Evolutionary conservation across 208 protist genomes (phyloP).

Genomic region (Acanthamoeba triangularis): DNA sequence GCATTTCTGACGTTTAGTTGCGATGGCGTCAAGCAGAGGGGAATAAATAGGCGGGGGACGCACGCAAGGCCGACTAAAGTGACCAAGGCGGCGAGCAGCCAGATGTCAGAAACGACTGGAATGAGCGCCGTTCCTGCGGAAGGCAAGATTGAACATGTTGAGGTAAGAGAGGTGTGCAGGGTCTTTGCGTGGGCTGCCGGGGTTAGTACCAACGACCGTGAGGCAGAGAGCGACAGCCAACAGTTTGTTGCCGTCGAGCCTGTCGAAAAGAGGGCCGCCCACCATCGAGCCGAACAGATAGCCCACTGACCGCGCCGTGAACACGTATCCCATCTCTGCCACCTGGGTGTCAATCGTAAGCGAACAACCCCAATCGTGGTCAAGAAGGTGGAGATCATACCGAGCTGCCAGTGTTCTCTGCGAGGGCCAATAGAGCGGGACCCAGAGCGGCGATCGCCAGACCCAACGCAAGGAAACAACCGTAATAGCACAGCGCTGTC

Average conservation of each 20-base stretch:
- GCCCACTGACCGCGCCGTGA: slow-evolving; percentile 47
- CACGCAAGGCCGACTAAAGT: slow-evolving; percentile 39
- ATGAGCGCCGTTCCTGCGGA: slow-evolving; percentile 19
- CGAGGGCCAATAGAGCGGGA: slow-evolving; percentile 20
- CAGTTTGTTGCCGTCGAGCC: slow-evolving; percentile 65
- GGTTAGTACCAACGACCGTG: background rate
- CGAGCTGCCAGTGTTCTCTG: slow-evolving; percentile 53
- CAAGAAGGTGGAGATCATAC: background rate
- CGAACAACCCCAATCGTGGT: background rate
- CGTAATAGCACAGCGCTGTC: slow-evolving; percentile 63
- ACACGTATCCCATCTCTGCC: slow-evolving; percentile 43
- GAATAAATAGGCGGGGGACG: background rate
- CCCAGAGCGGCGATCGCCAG: slow-evolving; percentile 48
- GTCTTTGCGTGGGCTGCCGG: background rate
- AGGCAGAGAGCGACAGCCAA: slow-evolving; percentile 7
- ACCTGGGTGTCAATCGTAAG: background rate
- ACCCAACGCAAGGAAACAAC: slow-evolving; percentile 36
- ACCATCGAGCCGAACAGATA: slow-evolving; percentile 69
- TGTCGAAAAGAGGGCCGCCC: slow-evolving; percentile 67
- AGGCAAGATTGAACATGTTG: no score
- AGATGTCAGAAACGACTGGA: slow-evolving; percentile 59
- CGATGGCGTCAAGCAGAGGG: no score
- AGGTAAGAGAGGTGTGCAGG: background rate
- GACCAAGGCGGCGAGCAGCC: slow-evolving; percentile 6
- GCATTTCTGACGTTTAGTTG: background rate